Evolutionary conservation across 352 stramenopile species (phyloP), one percentile per base, ranked within the genome.

Genomic region (Thraustotheca clavata): DNA sequence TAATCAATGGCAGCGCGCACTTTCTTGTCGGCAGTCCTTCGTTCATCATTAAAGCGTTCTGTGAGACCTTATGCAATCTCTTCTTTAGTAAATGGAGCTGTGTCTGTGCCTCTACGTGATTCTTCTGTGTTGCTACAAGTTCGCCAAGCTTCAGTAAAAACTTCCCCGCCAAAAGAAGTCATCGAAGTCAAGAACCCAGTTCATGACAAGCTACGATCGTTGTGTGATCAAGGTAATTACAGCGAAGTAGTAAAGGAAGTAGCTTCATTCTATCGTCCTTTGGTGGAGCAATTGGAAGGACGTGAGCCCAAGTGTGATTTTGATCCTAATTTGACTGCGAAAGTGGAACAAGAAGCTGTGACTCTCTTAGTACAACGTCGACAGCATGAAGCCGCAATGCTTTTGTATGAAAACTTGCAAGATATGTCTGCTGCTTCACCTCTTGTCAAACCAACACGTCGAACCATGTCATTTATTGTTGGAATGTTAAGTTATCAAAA

Each of bases 391-490:
- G 55, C 55, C 4, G 34, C 38, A 20, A 14, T 48, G 9, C 9
- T 62, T 8, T 31, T 62, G 33, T 50, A 48, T 27, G 55, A 62
- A 14, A 62, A 62, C 38, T 18, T 62, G 8, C 55, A 62, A 16
- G 55, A 62, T 1, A 62, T 62, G 55, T 34, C 55, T 7, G 20
- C 55, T 14, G 33, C 34, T 4, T 62, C 55, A 2, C 12, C 8
- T 16, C 1, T 32, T 16, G 55, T 62, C n/a, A 43, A 24, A 29
- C 55, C 55, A 5, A 62, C 34, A 41, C 55, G 55, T 20, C 55
- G 43, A 20, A 62, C 55, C 34, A 50, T 62, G 55, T 62, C 55
- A 9, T 62, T 62, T 36, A 18, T 62, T 7, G 4, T 62, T 7
- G 55, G 55, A 26, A 18, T 62, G 11, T n/a, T 62, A 8, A 48